Conservation (phyloP, 352 stramenopile genomes). For the Achlya hypogyna region DNA sequence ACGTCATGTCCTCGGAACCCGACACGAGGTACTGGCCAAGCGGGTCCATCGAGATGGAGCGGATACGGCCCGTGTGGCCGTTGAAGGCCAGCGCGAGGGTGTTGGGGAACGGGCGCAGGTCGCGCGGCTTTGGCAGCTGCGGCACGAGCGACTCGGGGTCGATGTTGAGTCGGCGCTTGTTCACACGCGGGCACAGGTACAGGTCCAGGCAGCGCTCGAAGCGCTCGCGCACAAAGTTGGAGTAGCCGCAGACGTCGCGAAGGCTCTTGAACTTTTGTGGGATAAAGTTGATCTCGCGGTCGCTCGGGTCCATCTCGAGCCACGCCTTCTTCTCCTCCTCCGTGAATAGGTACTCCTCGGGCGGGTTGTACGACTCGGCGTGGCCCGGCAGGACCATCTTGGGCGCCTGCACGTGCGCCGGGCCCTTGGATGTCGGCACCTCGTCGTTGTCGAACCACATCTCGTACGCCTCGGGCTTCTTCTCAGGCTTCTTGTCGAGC, state of each 20-base stretch:
- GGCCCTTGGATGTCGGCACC: conserved; percentile 84
- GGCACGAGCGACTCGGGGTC: conserved; percentile 95
- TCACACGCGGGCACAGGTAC: conserved; percentile 95
- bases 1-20: conserved; percentile 90
- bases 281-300: conserved; percentile 96
- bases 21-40: conserved; percentile 97
- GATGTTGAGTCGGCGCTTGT: conserved; percentile 94
- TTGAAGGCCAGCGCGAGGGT: conserved; percentile 82
- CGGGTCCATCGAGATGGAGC: conserved; percentile 89
- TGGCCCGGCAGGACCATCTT: conserved; percentile 97
- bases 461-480: conserved; percentile 85
- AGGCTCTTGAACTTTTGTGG: conserved; percentile 96
- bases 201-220: conserved; percentile 99
- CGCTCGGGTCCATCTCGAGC: conserved; percentile 90
- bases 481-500: conserved; percentile 85
- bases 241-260: conserved; percentile 93
- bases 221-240: conserved; percentile 95
- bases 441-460: conserved; percentile 89
- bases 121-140: conserved; percentile 92
- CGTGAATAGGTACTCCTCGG: conserved; percentile 97
- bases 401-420: conserved; percentile 93
- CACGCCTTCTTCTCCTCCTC: conserved; percentile 95
- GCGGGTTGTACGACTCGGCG: conserved; percentile 98
- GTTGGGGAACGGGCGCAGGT: conserved; percentile 98
- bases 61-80: conserved; percentile 86